A percentile compares a stretch with the other conserved stretches of the same genome.
These are phyloP conservation scores for Flaveria robusta DNA, from an alignment of 129 eudicot species.

Conservation along the genomic window DNA sequence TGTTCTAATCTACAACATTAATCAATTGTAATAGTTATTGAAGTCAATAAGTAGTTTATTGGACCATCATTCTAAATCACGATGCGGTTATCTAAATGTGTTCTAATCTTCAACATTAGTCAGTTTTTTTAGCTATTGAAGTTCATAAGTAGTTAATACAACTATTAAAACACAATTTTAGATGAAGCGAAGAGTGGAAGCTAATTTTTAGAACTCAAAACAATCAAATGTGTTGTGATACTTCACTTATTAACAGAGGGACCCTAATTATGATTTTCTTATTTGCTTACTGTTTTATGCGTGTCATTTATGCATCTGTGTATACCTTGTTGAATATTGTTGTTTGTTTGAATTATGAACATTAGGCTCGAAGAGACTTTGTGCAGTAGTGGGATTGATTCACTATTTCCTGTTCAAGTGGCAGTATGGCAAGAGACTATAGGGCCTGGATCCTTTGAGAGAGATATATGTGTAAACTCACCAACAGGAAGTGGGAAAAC, in stretches of 20 bases:
- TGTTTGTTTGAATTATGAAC: conserved; percentile 10
- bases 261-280: background rate
- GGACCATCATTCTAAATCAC: too few species aligned
- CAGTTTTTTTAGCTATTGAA: background rate
- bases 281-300: background rate
- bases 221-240: background rate
- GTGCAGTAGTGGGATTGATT: conserved; percentile 49
- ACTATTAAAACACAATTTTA: background rate
- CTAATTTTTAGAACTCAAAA: background rate
- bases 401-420: conserved; percentile 88
- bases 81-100: too few species aligned
- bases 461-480: conserved; percentile 85
- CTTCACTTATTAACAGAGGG: background rate
- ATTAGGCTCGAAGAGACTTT: conserved; percentile 65
- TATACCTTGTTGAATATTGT: background rate
- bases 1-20: too few species aligned
- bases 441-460: conserved; percentile 88
- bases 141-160: background rate
- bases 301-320: background rate
- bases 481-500: conserved; percentile 98
- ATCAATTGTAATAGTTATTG: too few species aligned
- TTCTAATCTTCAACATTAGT: background rate
- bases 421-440: conserved; percentile 93
- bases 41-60: too few species aligned
- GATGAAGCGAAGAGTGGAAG: background rate